Evolutionary conservation across 352 stramenopile species (phyloP), one percentile per base, ranked within the genome.

Genomic region (Pythium insidiosum): DNA sequence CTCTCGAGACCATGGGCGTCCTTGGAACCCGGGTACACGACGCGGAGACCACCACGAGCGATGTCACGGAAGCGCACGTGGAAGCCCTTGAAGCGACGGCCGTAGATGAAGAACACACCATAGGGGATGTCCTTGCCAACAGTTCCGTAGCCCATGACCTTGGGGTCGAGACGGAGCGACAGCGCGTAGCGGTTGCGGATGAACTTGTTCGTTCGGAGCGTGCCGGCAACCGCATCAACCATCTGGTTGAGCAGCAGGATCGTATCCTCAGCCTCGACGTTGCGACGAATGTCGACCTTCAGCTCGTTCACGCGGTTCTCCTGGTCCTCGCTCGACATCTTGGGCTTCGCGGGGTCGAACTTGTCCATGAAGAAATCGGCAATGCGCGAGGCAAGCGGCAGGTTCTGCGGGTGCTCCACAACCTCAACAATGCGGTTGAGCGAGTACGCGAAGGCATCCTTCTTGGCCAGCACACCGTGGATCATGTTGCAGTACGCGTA

Each of bases 61-160:
- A 92, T 89, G 52, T 92, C 79, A 24, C 73, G 70, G 60, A 92
- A 92, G 11, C 79, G 79, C 41, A 88, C 77, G 64, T 92, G 79
- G 57, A 92, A 92, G 33, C 78, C 78, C 61, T 84, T 97, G 75
- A 99, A 99, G 24, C 95, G 86, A 48, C 92, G 80, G 5, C 95
- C 95, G 65, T 98, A 95, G 46, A 94, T 93, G 64, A 97, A 98
- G 63, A 99, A 97, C 12, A 98, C 81, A 12, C 94, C 95, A 61
- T 94, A 98, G 11, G 95, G 96, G 10, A 81, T 77, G 49, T 97
- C 85, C 61, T 84, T 91, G 50, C 75, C 72, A 7, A 90, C 72
- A 0, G 77, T 85, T 34, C 79, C 76, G 57, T 88, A 84, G 25
- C 77, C 80, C 59, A 91, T 84, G 60, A 94, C 71, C 43, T 65